Evolutionary conservation across 2,329 filamentous ascomycete species (phyloP), one percentile per base, ranked within the genome.

Genomic region (Diaporthe helianthi): DNA sequence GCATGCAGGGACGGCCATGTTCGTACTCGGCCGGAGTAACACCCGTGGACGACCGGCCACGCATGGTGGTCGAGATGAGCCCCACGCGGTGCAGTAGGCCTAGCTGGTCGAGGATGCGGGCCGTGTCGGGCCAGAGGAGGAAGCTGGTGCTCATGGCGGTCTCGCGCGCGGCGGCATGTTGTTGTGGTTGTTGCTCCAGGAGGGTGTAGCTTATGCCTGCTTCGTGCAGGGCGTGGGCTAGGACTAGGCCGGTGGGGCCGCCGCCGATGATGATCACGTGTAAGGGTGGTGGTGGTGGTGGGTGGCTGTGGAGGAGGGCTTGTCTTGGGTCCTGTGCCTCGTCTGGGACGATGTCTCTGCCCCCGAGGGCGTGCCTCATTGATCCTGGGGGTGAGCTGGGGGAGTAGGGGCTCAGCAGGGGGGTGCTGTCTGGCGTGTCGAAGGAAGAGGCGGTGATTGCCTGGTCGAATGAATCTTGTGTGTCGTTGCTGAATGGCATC

Each of bases 121-220:
- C 44, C 12, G 55, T 55, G 26, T 75, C 71, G 4, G 76, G 75
- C 65, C 69, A 74, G 13, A 77, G 24, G 8, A 68, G 70, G 10
- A 76, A 54, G 19, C 69, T 54, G 4, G 74, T 65, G n/a, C n/a
- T n/a, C n/a, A n/a, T n/a, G n/a, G n/a, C n/a, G n/a, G n/a, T n/a
- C n/a, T n/a, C n/a, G n/a, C n/a, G n/a, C n/a, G n/a, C n/a, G n/a
- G n/a, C n/a, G n/a, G n/a, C n/a, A n/a, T n/a, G n/a, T n/a, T n/a
- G n/a, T n/a, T 44, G 41, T 1, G 68, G 46, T 1, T 72, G 60
- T 0, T 71, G 63, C 70, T 79, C 77, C 0, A 78, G 71, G 22
- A 79, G 61, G n/a, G 76, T 69, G 69, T 78, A 76, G 26, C 72
- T 68, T 33, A 77, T 74, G 1, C 76, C 76, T 2, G 78, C 78